Percentiles rank a stretch among this genome's conserved stretches.
These are phyloP conservation scores for Aspergillus sp. DNA, from an alignment of 2,329 filamentous ascomycete species.

Conservation along the genomic window DNA sequence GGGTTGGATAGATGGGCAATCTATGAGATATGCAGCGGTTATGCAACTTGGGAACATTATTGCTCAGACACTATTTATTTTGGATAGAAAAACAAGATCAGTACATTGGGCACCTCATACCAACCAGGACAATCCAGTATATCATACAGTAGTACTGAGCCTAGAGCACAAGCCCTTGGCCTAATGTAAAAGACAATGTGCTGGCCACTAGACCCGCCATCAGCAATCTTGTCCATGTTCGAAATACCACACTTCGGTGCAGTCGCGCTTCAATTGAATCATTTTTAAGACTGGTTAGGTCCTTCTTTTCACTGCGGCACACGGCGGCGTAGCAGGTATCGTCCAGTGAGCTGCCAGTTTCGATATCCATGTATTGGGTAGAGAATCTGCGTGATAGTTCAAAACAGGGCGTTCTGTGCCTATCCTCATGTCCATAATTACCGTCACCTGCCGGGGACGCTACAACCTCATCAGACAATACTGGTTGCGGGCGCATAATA, in stretches of 20 bases:
- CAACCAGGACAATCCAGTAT: too few relatives aligned
- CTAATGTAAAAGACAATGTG: neutral
- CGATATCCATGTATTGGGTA: neutral
- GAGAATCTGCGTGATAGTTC: neutral
- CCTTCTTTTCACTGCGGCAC: neutral
- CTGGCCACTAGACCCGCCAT: neutral
- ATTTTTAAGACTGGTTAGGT: neutral
- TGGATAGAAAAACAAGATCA: too few relatives aligned
- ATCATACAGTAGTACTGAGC: neutral
- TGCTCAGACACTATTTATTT: too few relatives aligned
- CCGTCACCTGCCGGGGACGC: too few relatives aligned
- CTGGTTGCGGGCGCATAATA: too few relatives aligned
- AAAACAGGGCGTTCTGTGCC: too few relatives aligned
- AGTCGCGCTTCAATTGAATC: neutral
- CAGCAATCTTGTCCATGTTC: neutral
- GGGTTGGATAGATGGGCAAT: too few relatives aligned
- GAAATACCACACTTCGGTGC: neutral
- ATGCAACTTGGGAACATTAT: too few relatives aligned
- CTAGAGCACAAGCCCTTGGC: neutral
- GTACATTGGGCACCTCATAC: too few relatives aligned
- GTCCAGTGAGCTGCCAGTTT: neutral
- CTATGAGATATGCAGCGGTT: too few relatives aligned
- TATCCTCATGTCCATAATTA: too few relatives aligned
- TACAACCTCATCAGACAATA: too few relatives aligned
- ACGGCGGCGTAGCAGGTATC: neutral